A percentile compares a stretch with the other conserved stretches of the same genome.
phyloP scores from a whole-genome alignment of 352 stramenopile species.

The Phytophthora crassamura region DNA sequence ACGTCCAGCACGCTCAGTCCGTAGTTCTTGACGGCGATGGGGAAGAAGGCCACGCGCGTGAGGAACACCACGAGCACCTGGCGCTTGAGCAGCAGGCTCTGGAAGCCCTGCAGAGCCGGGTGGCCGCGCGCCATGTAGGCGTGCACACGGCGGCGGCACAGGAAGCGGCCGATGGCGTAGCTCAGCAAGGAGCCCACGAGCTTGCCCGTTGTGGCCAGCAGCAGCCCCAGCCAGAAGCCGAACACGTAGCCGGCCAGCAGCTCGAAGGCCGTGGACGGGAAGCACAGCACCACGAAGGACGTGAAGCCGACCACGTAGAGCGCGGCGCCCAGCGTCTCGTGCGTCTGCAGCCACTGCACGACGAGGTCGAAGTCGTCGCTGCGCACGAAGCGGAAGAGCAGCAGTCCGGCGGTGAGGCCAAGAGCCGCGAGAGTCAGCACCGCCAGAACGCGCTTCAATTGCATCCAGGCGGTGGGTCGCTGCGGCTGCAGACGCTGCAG shows the following conservation, averaged over 20 bases:
- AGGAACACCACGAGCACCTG: conserved; percentile 84
- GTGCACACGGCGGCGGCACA: conserved; percentile 66
- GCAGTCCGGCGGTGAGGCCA: conserved; percentile 25
- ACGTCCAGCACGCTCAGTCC: conserved; percentile 84
- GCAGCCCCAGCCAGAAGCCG: conserved; percentile 71
- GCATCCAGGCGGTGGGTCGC: not conserved
- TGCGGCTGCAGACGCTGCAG: conserved; percentile 7
- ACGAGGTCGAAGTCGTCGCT: conserved; percentile 54
- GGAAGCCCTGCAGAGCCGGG: conserved; percentile 72
- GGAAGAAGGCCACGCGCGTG: conserved; percentile 82
- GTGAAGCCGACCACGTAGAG: conserved; percentile 58
- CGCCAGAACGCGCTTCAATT: conserved; percentile 28
- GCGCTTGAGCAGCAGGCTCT: conserved; percentile 59
- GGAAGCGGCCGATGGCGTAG: conserved; percentile 74
- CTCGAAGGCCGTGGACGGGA: conserved; percentile 83
- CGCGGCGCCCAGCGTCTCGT: conserved; percentile 48
- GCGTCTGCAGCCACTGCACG: conserved; percentile 59
- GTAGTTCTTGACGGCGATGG: conserved; percentile 89
- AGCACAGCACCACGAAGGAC: conserved; percentile 63
- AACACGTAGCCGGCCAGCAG: conserved; percentile 82
- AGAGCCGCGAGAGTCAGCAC: conserved; percentile 28
- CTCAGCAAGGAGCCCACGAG: conserved; percentile 70
- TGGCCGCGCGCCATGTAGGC: conserved; percentile 75
- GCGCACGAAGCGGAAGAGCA: conserved; percentile 49
- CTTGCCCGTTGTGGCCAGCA: conserved; percentile 72